Percentiles rank a stretch among this genome's conserved stretches.
phyloP scores from a whole-genome alignment of 1,139 yeast genomes.

The Candida tetrigidarum region DNA sequence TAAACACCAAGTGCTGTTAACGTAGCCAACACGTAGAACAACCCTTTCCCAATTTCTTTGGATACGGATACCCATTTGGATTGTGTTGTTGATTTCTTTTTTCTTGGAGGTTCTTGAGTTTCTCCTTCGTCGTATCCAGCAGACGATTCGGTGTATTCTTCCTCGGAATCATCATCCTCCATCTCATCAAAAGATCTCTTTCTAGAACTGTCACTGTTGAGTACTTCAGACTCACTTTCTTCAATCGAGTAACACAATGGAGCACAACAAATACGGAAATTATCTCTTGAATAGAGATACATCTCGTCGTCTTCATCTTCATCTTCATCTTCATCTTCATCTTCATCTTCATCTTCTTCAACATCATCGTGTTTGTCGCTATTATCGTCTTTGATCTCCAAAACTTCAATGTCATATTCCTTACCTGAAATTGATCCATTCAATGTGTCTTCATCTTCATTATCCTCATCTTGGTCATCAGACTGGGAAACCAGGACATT shows the following conservation, averaged over 20 bases:
- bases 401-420: not conserved
- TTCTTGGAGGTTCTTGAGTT: constrained; percentile 15
- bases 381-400: not conserved
- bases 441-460: constrained; percentile 5
- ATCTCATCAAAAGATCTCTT: constrained; percentile 13
- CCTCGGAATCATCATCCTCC: constrained; percentile 14
- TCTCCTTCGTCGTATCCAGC: not conserved
- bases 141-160: constrained; percentile 1
- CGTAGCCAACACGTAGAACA: constrained; percentile 38
- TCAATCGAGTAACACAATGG: constrained; percentile 2
- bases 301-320: constrained; percentile 7
- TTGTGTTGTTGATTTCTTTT: constrained; percentile 13
- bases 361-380: not conserved
- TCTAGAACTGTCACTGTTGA: constrained; percentile 1
- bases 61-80: constrained; percentile 24
- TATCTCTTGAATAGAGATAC: constrained; percentile 4
- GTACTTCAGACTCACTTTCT: not conserved
- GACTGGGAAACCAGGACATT: too few relatives aligned
- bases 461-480: constrained; percentile 1
- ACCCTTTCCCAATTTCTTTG: constrained; percentile 41
- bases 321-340: constrained; percentile 12
- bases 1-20: constrained; percentile 44
- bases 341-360: constrained; percentile 7
- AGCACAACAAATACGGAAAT: constrained; percentile 2
- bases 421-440: not conserved